A percentile compares a stretch with the other conserved stretches of the same genome.
Evolutionary conservation across 441 rosid species (phyloP).

Genomic region (California macrophylla): DNA sequence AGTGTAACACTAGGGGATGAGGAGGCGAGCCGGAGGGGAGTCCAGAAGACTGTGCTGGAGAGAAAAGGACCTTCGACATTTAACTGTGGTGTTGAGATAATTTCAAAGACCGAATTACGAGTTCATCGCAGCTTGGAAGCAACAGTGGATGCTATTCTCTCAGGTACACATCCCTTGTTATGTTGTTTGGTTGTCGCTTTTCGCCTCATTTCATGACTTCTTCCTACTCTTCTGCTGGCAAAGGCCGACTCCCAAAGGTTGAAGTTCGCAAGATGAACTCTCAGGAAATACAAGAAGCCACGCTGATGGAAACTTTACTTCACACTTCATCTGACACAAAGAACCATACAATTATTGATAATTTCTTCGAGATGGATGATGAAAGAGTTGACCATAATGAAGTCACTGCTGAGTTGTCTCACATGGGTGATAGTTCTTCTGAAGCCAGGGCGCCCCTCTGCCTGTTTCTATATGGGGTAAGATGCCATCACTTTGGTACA

Average conservation of each 20-base stretch:
- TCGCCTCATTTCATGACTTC: constrained; percentile 7
- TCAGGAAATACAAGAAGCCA: constrained; percentile 28
- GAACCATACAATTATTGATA: constrained; percentile 25
- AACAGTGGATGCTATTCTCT: constrained; percentile 76
- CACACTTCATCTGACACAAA: constrained; percentile 25
- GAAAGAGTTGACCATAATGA: constrained; percentile 26
- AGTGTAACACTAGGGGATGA: constrained; percentile 88
- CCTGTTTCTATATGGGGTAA: constrained; percentile 71
- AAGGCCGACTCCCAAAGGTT: constrained; percentile 54
- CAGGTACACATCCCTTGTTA: constrained; percentile 33
- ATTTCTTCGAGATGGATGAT: constrained; percentile 23
- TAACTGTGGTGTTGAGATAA: constrained; percentile 63
- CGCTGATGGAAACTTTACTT: constrained; percentile 22
- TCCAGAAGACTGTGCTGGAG: constrained; percentile 76
- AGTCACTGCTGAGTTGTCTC: constrained; percentile 25
- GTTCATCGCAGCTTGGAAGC: constrained; percentile 85
- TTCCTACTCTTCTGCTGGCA: constrained; percentile 23
- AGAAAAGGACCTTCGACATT: constrained; percentile 85
- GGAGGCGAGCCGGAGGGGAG: constrained; percentile 78
- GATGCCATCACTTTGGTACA: constrained; percentile 16
- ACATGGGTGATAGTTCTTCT: constrained; percentile 25
- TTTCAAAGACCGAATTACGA: constrained; percentile 72
- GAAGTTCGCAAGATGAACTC: constrained; percentile 56
- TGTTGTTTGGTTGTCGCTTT: not conserved
- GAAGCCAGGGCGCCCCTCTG: constrained; percentile 26